Base-by-base conservation (phyloP, 805 yeast genomes). In the Candida cerambycidarum region DNA sequence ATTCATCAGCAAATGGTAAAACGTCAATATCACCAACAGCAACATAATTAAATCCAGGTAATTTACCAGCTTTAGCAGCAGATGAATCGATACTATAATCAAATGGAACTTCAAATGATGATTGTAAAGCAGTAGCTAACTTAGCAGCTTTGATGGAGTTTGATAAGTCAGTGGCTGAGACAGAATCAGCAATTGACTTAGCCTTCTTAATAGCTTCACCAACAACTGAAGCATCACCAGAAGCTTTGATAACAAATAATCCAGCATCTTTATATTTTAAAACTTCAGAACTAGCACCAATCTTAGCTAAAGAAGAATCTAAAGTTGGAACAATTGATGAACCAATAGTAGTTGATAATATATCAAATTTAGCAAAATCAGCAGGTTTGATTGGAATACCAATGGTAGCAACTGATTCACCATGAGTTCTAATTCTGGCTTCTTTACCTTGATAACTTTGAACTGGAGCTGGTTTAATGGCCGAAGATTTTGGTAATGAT, bases 1-100 rank as follows among this genome's bases (percentile, higher is more conserved):
- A 83, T 74, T 93, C 97, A 67, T 85, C 89, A 58, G 85, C 83
- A 67, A 75, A 85, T 59, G 99, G 97, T 71, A 92, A 80, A 53
- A 80, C 81, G 61, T 82, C 83, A 48, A 84, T 80, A 67, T 89
- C 84, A 70, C 98, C 99, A 49, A 88, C 83, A 50, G 93, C 97
- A 52, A 84, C 93, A 61, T 85, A 83, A 73, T 83, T 89, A 74
- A 82, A 83, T 59, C 80, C 80, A 51, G 75, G 76, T 47, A 85
- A 56, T 59, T 77, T 72, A 45, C 53, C 60, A 36, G 60, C 57
- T 50, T 58, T 52, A 39, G 61, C 67, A 38, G 63, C 58, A 39
- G 65, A 60, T 34, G 67, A 63, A 43, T 62, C 61, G 30, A 70
- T 56, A 45, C 62, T 55, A 44, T 62, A 52, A 16, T 52, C 53